A percentile compares a stretch with the other conserved stretches of the same genome.
Conservation (phyloP, 2,329 filamentous ascomycete species). For the Chaetomium globosum region DNA sequence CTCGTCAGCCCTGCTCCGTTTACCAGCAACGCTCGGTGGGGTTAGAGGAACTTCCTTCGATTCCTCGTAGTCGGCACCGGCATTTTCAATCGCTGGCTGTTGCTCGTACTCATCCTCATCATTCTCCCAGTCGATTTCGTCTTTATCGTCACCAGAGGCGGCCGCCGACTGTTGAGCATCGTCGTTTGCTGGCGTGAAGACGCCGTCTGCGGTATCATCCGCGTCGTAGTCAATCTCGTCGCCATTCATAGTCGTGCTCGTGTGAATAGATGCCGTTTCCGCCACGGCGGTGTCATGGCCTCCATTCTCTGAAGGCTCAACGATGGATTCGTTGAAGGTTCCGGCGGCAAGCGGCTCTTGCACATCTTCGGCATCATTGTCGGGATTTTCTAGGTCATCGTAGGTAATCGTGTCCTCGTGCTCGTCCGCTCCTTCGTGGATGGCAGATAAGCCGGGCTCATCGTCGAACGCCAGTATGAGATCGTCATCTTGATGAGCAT, state of each 20-base stretch:
- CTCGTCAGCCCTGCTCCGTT: constrained; percentile 40
- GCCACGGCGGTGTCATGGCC: constrained; percentile 5
- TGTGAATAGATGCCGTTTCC: constrained; percentile 31
- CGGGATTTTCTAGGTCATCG: constrained; percentile 6
- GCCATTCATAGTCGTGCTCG: constrained; percentile 42
- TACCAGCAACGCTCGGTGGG: constrained; percentile 38
- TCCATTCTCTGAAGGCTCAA: constrained; percentile 8
- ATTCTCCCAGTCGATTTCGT: constrained; percentile 46
- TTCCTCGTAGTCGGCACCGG: constrained; percentile 23
- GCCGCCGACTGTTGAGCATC: constrained; percentile 14
- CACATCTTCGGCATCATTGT: constrained; percentile 9
- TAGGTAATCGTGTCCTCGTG: constrained; percentile 21
- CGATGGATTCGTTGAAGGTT: constrained; percentile 6
- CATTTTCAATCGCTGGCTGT: constrained; percentile 1
- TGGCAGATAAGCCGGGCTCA: constrained; percentile 28
- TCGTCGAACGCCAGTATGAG: constrained; percentile 27
- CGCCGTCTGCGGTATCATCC: constrained; percentile 34
- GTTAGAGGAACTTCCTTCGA: constrained; percentile 31
- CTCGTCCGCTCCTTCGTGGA: constrained; percentile 29
- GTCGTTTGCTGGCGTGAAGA: constrained; percentile 33
- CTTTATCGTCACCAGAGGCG: constrained; percentile 24
- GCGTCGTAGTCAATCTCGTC: constrained; percentile 46
- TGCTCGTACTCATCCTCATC: constrained; percentile 42
- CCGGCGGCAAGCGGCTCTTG: constrained; percentile 10
- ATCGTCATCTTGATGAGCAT: constrained; percentile 32